Evolutionary conservation across 108 stramenopile species (phyloP).

Genomic region (Pseudonitzschia delicatissima): DNA sequence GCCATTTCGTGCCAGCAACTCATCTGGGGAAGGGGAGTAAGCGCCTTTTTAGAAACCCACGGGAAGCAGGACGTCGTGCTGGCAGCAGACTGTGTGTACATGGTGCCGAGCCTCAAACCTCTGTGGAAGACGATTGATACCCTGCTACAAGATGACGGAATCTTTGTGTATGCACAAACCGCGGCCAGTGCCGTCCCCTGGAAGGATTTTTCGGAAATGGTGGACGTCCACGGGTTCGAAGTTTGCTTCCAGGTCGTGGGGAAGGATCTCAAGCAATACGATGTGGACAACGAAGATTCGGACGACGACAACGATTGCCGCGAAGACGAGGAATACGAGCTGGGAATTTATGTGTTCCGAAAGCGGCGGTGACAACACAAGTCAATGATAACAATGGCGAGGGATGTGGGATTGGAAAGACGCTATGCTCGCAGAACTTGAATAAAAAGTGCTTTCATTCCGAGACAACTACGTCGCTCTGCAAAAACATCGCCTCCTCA

Average conservation of each 20-base stretch:
- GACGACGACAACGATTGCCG: neutral
- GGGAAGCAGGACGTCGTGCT: constrained; percentile 71
- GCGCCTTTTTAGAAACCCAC: neutral
- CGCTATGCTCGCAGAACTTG: too few relatives aligned
- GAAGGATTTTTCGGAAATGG: neutral
- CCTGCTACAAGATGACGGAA: constrained; percentile 7
- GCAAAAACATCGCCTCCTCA: neutral
- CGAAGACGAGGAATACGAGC: neutral
- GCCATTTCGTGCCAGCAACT: constrained; percentile 67
- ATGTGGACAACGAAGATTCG: neutral
- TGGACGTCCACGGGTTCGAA: neutral
- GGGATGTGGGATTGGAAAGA: too few relatives aligned
- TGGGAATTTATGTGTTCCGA: neutral
- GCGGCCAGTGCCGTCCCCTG: constrained; percentile 4
- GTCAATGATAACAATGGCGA: neutral
- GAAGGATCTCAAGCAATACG: neutral
- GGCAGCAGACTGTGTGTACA: constrained; percentile 29
- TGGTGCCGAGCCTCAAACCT: constrained; percentile 23
- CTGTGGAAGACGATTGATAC: constrained; percentile 25
- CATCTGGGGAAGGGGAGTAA: constrained; percentile 41
- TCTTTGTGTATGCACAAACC: neutral
- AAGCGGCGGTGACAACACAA: neutral
- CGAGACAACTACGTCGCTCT: neutral
- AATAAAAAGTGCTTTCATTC: neutral
- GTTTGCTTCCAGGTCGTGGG: neutral